A percentile compares a stretch with the other conserved stretches of the same genome.
These are phyloP conservation scores for Lizonia empirigonia DNA, from an alignment of 2,329 filamentous ascomycete genomes.

Conservation along the genomic window DNA sequence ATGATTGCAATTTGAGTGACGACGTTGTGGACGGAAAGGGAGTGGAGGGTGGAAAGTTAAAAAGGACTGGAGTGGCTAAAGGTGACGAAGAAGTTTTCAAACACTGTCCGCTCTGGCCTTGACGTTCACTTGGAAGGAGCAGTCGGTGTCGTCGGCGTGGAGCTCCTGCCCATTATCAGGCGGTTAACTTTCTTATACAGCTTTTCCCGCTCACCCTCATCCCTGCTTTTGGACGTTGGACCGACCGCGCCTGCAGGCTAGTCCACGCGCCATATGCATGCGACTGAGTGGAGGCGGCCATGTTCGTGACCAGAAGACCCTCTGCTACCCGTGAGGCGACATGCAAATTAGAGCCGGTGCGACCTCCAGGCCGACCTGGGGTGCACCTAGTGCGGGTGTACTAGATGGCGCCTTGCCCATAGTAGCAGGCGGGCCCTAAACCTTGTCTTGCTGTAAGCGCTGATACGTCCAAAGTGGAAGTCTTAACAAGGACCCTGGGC, in stretches of 20 bases:
- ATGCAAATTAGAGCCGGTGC: constrained; percentile 10
- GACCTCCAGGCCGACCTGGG: constrained; percentile 24
- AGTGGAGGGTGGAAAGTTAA: background rate
- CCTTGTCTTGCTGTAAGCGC: constrained; percentile 35
- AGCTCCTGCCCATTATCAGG: constrained; percentile 17
- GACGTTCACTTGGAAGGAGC: constrained; percentile 19
- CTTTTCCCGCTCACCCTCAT: constrained; percentile 19
- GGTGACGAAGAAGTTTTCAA: constrained; percentile 4
- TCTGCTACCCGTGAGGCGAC: constrained; percentile 25
- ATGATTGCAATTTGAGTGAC: constrained; percentile 6
- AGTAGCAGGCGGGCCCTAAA: constrained; percentile 29
- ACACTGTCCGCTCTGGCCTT: constrained; percentile 6
- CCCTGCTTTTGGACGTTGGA: constrained; percentile 35
- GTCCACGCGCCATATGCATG: constrained; percentile 40
- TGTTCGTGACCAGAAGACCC: constrained; percentile 21
- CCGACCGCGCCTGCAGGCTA: constrained; percentile 34
- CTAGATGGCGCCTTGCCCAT: constrained; percentile 33
- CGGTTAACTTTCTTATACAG: constrained; percentile 39
- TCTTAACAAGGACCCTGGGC: constrained; percentile 28
- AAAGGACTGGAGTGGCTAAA: background rate
- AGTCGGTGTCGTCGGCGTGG: constrained; percentile 25
- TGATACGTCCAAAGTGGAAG: constrained; percentile 35
- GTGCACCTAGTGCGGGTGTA: constrained; percentile 37
- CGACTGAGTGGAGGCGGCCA: constrained; percentile 30
- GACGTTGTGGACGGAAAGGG: background rate